Conservation (phyloP, 495 filamentous ascomycete genomes). For the Viridothelium virens region DNA sequence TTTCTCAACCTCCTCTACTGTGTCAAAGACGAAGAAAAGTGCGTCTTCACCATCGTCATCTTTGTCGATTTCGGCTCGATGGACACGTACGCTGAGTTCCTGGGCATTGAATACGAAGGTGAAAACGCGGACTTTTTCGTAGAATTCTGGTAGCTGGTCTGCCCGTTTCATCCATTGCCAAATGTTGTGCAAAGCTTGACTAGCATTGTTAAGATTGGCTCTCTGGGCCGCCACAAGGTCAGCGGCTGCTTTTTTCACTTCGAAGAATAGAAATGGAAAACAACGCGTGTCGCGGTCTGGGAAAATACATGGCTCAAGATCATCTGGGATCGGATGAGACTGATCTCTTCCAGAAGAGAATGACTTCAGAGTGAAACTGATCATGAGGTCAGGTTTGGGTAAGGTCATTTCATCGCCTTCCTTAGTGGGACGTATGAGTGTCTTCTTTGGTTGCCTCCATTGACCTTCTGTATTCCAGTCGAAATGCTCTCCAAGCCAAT, state of each 20-base stretch:
- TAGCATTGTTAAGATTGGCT: constrained; percentile 1
- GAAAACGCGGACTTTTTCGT: constrained; percentile 1
- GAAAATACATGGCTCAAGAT: background rate
- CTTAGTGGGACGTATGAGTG: background rate
- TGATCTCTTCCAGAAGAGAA: background rate
- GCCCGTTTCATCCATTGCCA: background rate
- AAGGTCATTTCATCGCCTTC: background rate
- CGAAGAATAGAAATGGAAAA: background rate
- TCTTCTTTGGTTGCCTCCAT: background rate
- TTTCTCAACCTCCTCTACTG: background rate
- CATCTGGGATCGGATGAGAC: background rate
- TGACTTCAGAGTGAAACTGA: background rate
- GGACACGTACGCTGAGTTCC: background rate
- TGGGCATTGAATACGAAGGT: background rate
- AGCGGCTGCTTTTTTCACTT: background rate
- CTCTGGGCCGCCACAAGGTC: background rate
- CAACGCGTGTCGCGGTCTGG: background rate
- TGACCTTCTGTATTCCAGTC: background rate
- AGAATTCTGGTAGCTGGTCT: background rate
- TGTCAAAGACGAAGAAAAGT: constrained; percentile 1
- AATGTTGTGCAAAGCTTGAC: background rate
- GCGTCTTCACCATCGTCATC: background rate
- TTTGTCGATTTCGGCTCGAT: background rate
- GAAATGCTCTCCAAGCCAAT: background rate
- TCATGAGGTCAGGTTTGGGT: background rate